phyloP scores from a whole-genome alignment of 1,284 basidiomycete species.

The Microbotryum intermedium region DNA sequence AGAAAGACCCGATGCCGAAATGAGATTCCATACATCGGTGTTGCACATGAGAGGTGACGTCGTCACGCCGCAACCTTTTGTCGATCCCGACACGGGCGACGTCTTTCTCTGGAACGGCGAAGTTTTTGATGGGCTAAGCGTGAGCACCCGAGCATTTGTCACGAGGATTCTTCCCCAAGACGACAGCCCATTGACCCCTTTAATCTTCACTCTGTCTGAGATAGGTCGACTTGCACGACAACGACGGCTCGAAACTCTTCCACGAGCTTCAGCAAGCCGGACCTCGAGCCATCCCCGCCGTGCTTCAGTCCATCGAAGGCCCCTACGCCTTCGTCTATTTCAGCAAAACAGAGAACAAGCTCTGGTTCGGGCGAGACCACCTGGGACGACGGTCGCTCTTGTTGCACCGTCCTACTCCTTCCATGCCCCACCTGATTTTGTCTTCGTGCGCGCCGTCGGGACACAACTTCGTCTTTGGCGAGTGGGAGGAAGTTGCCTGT shows the following conservation, averaged over 20 bases:
- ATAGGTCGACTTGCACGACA: constrained; percentile 49
- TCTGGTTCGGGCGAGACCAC: constrained; percentile 80
- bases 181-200: background rate
- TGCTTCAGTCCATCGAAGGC: constrained; percentile 65
- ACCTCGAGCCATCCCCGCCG: constrained; percentile 41
- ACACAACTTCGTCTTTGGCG: background rate
- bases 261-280: constrained; percentile 40
- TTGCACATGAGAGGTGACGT: constrained; percentile 61
- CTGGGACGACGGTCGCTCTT: constrained; percentile 84
- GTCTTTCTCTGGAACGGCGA: constrained; percentile 34
- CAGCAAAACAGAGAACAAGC: constrained; percentile 43
- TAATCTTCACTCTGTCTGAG: background rate
- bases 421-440: constrained; percentile 51
- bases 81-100: constrained; percentile 36
- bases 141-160: constrained; percentile 4
- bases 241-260: constrained; percentile 68
- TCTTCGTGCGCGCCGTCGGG: constrained; percentile 50
- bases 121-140: constrained; percentile 33
- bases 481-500: constrained; percentile 23
- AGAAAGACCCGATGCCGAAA: background rate
- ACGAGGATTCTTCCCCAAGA: background rate
- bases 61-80: constrained; percentile 64
- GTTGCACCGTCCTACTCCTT: constrained; percentile 50
- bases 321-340: constrained; percentile 84
- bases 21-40: constrained; percentile 61